Conservation (phyloP, 202 grass and related monocot genomes). For the Musa balbisiana region DNA sequence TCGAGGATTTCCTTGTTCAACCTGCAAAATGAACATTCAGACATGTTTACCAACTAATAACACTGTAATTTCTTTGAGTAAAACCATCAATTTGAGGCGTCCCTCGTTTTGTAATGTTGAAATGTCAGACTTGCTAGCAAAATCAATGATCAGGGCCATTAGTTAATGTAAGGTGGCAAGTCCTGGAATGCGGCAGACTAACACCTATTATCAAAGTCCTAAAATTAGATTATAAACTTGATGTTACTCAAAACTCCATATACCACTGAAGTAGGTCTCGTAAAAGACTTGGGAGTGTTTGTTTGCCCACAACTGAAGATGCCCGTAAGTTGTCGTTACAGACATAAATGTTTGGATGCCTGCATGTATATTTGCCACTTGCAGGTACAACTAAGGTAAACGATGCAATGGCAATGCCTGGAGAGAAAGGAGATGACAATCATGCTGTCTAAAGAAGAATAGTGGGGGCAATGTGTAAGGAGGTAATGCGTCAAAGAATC, state of each 20-base stretch:
- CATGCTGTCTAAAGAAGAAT: too few relatives aligned
- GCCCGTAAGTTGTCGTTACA: not conserved
- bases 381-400: too few relatives aligned
- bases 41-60: not conserved
- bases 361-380: too few relatives aligned
- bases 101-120: too few relatives aligned
- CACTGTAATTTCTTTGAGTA: not conserved
- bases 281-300: not conserved
- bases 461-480: too few relatives aligned
- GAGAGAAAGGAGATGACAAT: too few relatives aligned
- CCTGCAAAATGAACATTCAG: conserved; percentile 22
- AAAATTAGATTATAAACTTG: conserved; percentile 3
- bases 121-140: not conserved
- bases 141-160: not conserved
- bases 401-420: too few relatives aligned
- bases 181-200: not conserved
- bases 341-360: too few relatives aligned
- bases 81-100: too few relatives aligned
- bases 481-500: too few relatives aligned
- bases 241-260: too few relatives aligned
- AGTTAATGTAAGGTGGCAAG: not conserved
- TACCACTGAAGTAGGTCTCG: not conserved
- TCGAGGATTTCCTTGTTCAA: conserved; percentile 77
- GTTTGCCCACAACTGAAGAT: not conserved
- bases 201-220: not conserved